These are phyloP conservation scores for Vanilla planifolia DNA, from an alignment of 106 monocot genomes.

Conservation along the genomic window DNA sequence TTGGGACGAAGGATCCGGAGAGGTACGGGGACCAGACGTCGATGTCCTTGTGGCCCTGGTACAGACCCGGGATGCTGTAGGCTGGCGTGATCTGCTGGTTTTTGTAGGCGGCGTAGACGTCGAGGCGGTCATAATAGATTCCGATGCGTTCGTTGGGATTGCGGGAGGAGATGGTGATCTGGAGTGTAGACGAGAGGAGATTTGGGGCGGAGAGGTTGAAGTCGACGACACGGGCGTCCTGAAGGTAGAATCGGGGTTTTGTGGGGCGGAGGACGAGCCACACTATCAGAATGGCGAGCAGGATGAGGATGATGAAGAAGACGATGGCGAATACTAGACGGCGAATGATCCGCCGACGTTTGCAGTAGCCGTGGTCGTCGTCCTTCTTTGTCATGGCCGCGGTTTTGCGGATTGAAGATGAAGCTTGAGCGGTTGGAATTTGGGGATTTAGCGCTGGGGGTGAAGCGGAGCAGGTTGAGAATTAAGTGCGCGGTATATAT, in stretches of 20 bases:
- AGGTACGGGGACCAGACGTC: constrained; percentile 45
- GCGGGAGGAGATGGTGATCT: constrained; percentile 31
- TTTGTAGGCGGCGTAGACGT: constrained; percentile 46
- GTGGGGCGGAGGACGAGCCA: constrained; percentile 27
- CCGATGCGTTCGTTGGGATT: constrained; percentile 36
- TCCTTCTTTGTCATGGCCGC: constrained; percentile 8
- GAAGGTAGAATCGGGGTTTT: constrained; percentile 25
- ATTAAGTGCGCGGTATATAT: no score
- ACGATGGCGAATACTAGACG: neutral
- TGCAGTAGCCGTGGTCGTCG: constrained; percentile 26
- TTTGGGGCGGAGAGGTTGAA: constrained; percentile 25
- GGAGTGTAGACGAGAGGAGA: constrained; percentile 28
- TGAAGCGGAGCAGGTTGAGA: no score
- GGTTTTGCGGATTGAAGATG: no score
- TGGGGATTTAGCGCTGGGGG: no score
- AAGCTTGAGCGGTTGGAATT: neutral
- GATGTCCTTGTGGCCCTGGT: constrained; percentile 38
- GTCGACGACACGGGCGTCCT: constrained; percentile 11
- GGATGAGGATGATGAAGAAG: constrained; percentile 19
- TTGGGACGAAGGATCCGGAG: constrained; percentile 27
- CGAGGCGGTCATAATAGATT: constrained; percentile 27
- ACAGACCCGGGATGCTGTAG: constrained; percentile 14
- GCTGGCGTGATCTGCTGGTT: constrained; percentile 47
- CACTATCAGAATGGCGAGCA: constrained; percentile 41
- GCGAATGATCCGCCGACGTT: constrained; percentile 10